Conservation (phyloP, 1,284 basidiomycete species). For the Cryptococcus sp. region DNA sequence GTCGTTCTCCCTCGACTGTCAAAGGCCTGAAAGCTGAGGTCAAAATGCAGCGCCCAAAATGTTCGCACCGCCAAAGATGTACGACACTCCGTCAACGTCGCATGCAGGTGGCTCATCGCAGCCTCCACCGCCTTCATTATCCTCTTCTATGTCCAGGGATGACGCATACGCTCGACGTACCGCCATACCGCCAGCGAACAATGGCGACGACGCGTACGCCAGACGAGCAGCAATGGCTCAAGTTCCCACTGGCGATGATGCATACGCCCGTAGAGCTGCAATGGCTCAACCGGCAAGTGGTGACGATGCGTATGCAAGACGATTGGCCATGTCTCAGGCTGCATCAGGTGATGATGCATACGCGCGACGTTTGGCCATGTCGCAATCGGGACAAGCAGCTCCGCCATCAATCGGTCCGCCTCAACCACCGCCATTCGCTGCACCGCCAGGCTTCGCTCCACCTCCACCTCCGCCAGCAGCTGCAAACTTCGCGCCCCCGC, state of each 20-base stretch:
- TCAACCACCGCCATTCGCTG: conserved; percentile 1
- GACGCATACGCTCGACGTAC: conserved; percentile 11
- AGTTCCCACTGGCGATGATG: conserved; percentile 27
- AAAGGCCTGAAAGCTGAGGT: too few species aligned
- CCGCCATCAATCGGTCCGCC: conserved; percentile 6
- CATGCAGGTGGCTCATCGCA: conserved; percentile 3
- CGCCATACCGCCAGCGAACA: too few species aligned
- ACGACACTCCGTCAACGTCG: conserved; percentile 27
- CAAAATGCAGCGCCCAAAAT: conserved; percentile 40
- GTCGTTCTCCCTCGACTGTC: neutral
- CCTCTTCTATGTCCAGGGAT: conserved; percentile 19
- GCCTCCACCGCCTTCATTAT: conserved; percentile 5
- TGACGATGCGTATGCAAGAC: conserved; percentile 30
- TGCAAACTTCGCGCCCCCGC: conserved; percentile 1
- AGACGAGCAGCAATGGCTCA: conserved; percentile 33
- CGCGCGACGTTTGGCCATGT: conserved; percentile 38
- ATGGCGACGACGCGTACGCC: conserved; percentile 20
- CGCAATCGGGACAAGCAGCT: conserved; percentile 11
- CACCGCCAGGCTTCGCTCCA: conserved; percentile 8
- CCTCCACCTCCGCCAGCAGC: conserved; percentile 5
- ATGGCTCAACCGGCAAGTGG: conserved; percentile 18
- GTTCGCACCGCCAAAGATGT: conserved; percentile 48
- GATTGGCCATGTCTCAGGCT: conserved; percentile 21
- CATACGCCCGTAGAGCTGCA: conserved; percentile 39
- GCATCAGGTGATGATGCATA: conserved; percentile 47